Evolutionary conservation across 352 stramenopile genomes (phyloP), one percentile per base, ranked within the genome.

Genomic region (Phytophthora hibernalis): DNA sequence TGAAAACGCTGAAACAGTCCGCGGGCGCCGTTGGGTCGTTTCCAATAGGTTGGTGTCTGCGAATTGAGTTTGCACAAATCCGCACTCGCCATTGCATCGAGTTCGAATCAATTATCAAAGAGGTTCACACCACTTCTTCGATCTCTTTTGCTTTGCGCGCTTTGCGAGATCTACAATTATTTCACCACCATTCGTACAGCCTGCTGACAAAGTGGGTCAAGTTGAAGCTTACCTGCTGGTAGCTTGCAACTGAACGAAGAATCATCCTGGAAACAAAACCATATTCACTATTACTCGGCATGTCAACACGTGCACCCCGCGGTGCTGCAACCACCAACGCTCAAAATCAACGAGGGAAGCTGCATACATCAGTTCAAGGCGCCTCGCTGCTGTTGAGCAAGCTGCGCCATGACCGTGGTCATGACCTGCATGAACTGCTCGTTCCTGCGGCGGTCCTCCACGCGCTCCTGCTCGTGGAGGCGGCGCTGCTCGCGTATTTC

Each of bases 61-160:
- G 49, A 54, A 40, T 58, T 57, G 52, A 63, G 37, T 13, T n/a
- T 61, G 20, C 22, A 51, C 44, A 61, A 62, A 6, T 6, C 54
- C 48, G 54, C 53, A 50, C 61, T 72, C 4, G 70, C 64, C 26
- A 88, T 58, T 63, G 93, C 77, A 53, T 88, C 61, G 42, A 96
- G 84, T 57, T 96, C 86, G 16, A 87, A 90, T n/a, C 74, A 75
- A 53, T 94, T 94, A 68, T 96, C 85, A 22, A 47, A 47, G 28
- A 65, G 30, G 28, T 65, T 55, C 47, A 21, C 61, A 57, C 35
- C 52, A 53, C 31, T 30, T 54, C 21, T 55, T n/a, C n/a, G n/a
- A n/a, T n/a, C n/a, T n/a, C n/a, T n/a, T n/a, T n/a, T n/a, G n/a
- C n/a, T n/a, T n/a, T 28, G 13, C 30, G n/a, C 33, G 37, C n/a